These are phyloP conservation scores for Plasmodium inui DNA, from an alignment of 169 alveolate species.

Conservation along the genomic window DNA sequence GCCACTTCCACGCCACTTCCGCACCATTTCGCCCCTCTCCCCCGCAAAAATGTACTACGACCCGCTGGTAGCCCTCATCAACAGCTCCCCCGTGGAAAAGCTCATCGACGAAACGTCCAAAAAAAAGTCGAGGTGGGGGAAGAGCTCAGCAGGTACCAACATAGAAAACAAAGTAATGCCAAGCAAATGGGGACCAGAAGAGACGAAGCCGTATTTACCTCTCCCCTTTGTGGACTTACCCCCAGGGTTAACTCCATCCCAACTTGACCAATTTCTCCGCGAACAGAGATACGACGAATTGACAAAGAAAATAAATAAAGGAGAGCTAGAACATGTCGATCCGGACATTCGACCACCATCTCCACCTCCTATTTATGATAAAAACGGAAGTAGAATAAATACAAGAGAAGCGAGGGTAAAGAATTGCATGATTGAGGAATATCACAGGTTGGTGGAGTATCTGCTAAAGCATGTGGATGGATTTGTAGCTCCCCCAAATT, in stretches of 20 bases:
- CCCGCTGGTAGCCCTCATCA: slow-evolving; percentile 57
- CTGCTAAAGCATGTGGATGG: slow-evolving; percentile 90
- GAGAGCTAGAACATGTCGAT: slow-evolving; percentile 91
- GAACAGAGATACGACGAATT: slow-evolving; percentile 93
- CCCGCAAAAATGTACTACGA: slow-evolving; percentile 52
- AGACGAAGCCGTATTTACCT: slow-evolving; percentile 89
- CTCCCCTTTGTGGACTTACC: slow-evolving; percentile 93
- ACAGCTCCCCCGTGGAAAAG: slow-evolving; percentile 56
- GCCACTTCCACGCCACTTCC: neutral
- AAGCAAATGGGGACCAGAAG: slow-evolving; percentile 84
- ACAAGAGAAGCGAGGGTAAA: slow-evolving; percentile 91
- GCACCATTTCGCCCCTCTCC: neutral
- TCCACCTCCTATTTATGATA: slow-evolving; percentile 94
- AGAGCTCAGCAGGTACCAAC: neutral
- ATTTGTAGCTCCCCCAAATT: slow-evolving; percentile 91
- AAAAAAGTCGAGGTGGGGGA: slow-evolving; percentile 67
- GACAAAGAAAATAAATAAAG: slow-evolving; percentile 86
- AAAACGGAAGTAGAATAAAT: slow-evolving; percentile 91
- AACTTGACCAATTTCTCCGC: slow-evolving; percentile 91
- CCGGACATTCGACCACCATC: slow-evolving; percentile 94
- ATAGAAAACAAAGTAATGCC: slow-evolving; percentile 49
- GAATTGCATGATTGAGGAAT: slow-evolving; percentile 91
- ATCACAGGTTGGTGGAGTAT: slow-evolving; percentile 89
- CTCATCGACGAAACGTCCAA: slow-evolving; percentile 25
- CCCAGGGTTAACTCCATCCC: slow-evolving; percentile 89